Conservation (phyloP, 176 grass and related monocot species). For the Carex parvula region DNA sequence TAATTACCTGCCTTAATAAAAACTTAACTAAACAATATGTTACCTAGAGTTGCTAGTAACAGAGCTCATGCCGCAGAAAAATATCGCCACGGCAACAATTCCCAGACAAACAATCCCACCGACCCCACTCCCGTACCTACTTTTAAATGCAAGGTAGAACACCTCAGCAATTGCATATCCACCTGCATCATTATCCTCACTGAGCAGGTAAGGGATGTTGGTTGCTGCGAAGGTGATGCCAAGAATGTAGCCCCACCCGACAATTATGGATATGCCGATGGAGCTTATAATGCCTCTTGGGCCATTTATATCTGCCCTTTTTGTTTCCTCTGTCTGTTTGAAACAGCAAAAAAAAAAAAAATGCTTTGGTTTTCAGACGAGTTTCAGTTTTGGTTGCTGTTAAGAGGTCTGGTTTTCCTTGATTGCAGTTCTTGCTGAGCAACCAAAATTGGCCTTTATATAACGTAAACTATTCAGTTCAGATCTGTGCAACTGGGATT, state of each 20-base stretch:
- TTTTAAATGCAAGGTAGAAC: constrained; percentile 45
- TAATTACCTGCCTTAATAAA: not conserved
- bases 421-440: too few relatives aligned
- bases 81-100: constrained; percentile 47
- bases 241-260: constrained; percentile 42
- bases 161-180: constrained; percentile 52
- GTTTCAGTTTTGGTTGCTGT: not conserved
- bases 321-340: constrained; percentile 47
- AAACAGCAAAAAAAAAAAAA: not conserved
- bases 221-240: constrained; percentile 42
- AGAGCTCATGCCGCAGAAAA: constrained; percentile 51
- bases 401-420: too few relatives aligned
- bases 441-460: too few relatives aligned
- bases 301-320: constrained; percentile 45
- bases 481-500: too few relatives aligned
- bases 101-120: constrained; percentile 50
- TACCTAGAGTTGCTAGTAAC: constrained; percentile 55
- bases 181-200: constrained; percentile 32
- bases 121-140: constrained; percentile 34
- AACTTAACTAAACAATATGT: not conserved
- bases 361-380: not conserved
- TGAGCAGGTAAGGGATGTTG: constrained; percentile 36
- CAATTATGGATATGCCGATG: constrained; percentile 42
- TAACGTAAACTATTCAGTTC: too few relatives aligned
- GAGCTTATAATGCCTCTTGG: constrained; percentile 47